Evolutionary conservation across 352 stramenopile species (phyloP).

Genomic region (Ophiocytium majus): DNA sequence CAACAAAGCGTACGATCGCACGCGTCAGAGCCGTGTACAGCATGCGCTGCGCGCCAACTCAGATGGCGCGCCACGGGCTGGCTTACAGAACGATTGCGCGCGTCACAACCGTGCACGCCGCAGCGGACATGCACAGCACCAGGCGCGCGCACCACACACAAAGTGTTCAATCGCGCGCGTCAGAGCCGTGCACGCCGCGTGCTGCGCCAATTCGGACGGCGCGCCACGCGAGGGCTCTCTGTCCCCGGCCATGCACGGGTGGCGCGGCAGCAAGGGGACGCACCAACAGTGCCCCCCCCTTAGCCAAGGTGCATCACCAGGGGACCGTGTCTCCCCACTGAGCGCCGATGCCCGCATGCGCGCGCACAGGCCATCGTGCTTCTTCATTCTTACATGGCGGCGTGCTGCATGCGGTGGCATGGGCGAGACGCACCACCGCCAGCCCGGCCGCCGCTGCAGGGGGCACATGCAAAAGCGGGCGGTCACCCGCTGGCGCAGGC

Average conservation of each 20-base stretch:
- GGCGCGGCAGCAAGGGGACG: no score
- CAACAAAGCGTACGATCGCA: not conserved
- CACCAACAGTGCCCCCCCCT: no score
- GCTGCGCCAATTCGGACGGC: not conserved
- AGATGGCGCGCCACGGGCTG: not conserved
- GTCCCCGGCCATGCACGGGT: no score
- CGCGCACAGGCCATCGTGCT: not conserved
- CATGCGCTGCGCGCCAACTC: not conserved
- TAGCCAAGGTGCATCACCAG: no score
- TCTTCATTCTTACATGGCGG: no score
- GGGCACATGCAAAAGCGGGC: not conserved
- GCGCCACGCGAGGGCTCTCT: no score
- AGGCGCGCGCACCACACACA: not conserved
- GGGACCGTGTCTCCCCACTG: no score
- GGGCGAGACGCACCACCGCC: not conserved
- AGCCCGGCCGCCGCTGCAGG: not conserved
- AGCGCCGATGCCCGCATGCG: not conserved
- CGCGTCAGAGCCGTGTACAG: not conserved
- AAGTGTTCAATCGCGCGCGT: not conserved
- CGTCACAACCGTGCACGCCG: not conserved
- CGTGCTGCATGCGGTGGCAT: no score
- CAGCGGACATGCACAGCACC: not conserved
- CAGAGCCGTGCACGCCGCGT: not conserved
- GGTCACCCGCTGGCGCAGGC: not conserved
- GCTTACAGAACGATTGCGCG: not conserved